Conservation (phyloP, 164 flowering plant species). For the Nymphaea thermarum region DNA sequence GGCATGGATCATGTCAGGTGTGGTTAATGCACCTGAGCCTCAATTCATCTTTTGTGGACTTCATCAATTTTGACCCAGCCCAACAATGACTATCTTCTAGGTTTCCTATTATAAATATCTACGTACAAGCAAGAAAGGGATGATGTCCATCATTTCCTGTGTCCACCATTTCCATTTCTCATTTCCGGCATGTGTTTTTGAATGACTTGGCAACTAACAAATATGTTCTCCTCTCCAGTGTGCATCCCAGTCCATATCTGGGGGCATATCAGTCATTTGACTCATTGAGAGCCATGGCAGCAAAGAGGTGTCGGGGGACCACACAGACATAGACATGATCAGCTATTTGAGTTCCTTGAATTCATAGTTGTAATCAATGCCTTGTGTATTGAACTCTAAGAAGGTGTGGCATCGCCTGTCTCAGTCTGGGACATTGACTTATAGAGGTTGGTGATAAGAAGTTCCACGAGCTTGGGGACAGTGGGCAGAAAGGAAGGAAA, state of each 20-base stretch:
- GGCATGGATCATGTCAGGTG: too few relatives aligned
- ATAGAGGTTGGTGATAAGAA: conserved; percentile 27
- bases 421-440: conserved; percentile 99
- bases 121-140: too few relatives aligned
- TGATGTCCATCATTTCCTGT: too few relatives aligned
- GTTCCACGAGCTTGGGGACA: conserved; percentile 7
- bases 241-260: conserved; percentile 18
- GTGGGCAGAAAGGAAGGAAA: not conserved
- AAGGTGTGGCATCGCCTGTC: conserved; percentile 91
- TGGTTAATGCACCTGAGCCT: too few relatives aligned
- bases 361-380: conserved; percentile 63
- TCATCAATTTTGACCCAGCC: too few relatives aligned
- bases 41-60: too few relatives aligned
- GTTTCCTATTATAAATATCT: too few relatives aligned
- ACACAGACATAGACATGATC: conserved; percentile 36
- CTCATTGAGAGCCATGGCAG: conserved; percentile 21
- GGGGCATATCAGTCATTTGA: conserved; percentile 28
- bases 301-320: conserved; percentile 40
- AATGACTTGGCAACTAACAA: too few relatives aligned
- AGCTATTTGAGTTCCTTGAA: conserved; percentile 57
- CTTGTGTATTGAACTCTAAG: conserved; percentile 92
- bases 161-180: too few relatives aligned
- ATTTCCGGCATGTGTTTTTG: too few relatives aligned
- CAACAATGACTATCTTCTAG: too few relatives aligned
- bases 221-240: too few relatives aligned